Evolutionary conservation across 345 rosid species (phyloP), one percentile per base, ranked within the genome.

Genomic region (Draba incana): DNA sequence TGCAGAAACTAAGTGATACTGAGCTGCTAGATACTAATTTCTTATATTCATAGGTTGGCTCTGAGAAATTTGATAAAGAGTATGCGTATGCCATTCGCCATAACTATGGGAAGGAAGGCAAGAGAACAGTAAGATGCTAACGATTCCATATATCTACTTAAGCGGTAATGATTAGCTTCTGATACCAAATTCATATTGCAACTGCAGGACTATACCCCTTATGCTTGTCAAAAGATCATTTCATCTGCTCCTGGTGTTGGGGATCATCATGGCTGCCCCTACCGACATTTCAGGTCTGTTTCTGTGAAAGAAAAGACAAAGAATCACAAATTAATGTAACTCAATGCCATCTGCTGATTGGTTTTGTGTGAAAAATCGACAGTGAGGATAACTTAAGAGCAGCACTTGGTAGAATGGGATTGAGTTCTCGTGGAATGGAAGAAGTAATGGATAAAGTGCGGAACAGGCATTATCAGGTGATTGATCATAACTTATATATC

Each of bases 201-300:
- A 57, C 69, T 81, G 76, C 88, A 91, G 99, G 99, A 94, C 80
- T 91, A 91, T 75, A 88, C 95, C 39, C 97, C 99, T 72, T 91
- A 83, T 83, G 86, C 95, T 67, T 94, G 97, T 82, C 95, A 86
- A 72, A 94, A 87, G 73, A 78, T 86, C 63, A 91, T 91, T 57
- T 81, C 86, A 30, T 81, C 79, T 48, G 86, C 89, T 60, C 98
- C 98, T 76, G 85, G 92, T 10, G 83, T 75, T 39, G 97, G 99
- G 20, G 96, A 91, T 75, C 90, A 94, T 76, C 96, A 89, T 60
- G 96, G 99, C 57, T 94, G 97, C 62, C 99, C 99, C 37, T 94
- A 84, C 74, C 84, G 96, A 66, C 95, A 91, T 82, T 91, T 94
- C 80, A 91, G 99, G 97, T 91, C 11, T 55, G 5, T 31, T 49